phyloP scores from a whole-genome alignment of 2,329 filamentous ascomycete species.

The Pseudonectria foliicola region DNA sequence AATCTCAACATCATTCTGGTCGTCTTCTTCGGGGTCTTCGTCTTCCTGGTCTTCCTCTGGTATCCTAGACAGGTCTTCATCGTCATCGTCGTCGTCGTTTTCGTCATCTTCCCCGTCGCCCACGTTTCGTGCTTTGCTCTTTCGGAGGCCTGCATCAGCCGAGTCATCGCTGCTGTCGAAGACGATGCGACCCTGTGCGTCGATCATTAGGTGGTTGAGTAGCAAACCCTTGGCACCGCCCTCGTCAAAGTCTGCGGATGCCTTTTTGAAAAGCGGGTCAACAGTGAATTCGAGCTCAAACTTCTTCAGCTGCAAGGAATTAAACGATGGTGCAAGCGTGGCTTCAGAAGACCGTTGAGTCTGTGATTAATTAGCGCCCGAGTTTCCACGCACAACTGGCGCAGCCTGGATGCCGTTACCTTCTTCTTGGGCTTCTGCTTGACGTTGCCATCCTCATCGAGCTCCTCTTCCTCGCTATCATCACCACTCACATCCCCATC shows the following conservation, averaged over 20 bases:
- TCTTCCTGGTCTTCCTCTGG: constrained; percentile 37
- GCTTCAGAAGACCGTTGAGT: constrained; percentile 77
- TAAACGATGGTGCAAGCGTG: constrained; percentile 85
- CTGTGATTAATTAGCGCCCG: constrained; percentile 25
- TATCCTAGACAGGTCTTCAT: constrained; percentile 20
- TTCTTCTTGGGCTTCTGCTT: constrained; percentile 66
- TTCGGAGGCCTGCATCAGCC: constrained; percentile 38
- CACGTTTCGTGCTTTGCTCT: constrained; percentile 33
- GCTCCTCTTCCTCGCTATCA: constrained; percentile 58
- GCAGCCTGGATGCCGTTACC: constrained; percentile 36
- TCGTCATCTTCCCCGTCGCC: constrained; percentile 32
- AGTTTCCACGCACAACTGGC: neutral
- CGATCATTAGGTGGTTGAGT: constrained; percentile 94
- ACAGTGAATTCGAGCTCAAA: constrained; percentile 96
- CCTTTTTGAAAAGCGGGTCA: constrained; percentile 98
- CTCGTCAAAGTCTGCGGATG: constrained; percentile 96
- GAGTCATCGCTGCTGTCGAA: constrained; percentile 96
- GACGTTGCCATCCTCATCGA: constrained; percentile 54
- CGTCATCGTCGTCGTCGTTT: constrained; percentile 20
- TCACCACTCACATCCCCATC: constrained; percentile 59
- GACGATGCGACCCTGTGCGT: constrained; percentile 84
- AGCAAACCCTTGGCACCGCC: constrained; percentile 92
- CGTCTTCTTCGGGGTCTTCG: constrained; percentile 37
- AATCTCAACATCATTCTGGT: constrained; percentile 58
- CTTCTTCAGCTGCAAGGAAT: constrained; percentile 87